phyloP scores from a whole-genome alignment of 1,284 basidiomycete genomes.

The Ganoderma sinense region DNA sequence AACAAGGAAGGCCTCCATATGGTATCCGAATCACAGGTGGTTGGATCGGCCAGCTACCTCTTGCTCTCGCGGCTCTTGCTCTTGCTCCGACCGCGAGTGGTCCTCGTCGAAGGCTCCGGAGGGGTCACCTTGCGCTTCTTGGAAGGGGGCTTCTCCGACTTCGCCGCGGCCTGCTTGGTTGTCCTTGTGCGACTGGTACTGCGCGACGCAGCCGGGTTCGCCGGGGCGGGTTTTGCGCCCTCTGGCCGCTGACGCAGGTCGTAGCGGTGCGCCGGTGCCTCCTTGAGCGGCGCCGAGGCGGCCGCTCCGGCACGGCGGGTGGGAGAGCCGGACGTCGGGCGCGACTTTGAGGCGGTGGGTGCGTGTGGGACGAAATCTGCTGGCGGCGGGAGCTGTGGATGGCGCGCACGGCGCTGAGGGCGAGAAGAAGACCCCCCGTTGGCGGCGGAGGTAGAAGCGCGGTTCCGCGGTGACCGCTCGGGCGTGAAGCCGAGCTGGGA shows the following conservation, averaged over 20 bases:
- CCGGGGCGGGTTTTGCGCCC: not conserved
- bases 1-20: not conserved
- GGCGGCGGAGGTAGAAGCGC: not conserved
- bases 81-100: constrained; percentile 16
- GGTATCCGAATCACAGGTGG: not conserved
- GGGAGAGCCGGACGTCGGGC: constrained; percentile 8
- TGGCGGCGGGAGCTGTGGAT: constrained; percentile 18
- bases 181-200: constrained; percentile 17
- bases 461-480: constrained; percentile 30
- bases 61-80: constrained; percentile 20
- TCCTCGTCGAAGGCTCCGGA: constrained; percentile 10
- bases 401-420: constrained; percentile 2
- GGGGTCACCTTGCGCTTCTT: constrained; percentile 29
- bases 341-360: constrained; percentile 13
- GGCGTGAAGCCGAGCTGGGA: constrained; percentile 46
- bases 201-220: constrained; percentile 1
- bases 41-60: constrained; percentile 14
- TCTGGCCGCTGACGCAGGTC: constrained; percentile 24
- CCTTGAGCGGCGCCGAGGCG: constrained; percentile 1
- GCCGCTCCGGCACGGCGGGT: not conserved
- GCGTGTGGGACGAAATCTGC: constrained; percentile 15
- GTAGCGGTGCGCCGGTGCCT: constrained; percentile 22
- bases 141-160: constrained; percentile 13
- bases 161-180: constrained; percentile 5
- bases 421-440: constrained; percentile 7